Percentiles rank a stretch among this genome's conserved stretches.
Evolutionary conservation across 768 basidiomycete genomes (phyloP).

Genomic region (Psilocybe sp.): DNA sequence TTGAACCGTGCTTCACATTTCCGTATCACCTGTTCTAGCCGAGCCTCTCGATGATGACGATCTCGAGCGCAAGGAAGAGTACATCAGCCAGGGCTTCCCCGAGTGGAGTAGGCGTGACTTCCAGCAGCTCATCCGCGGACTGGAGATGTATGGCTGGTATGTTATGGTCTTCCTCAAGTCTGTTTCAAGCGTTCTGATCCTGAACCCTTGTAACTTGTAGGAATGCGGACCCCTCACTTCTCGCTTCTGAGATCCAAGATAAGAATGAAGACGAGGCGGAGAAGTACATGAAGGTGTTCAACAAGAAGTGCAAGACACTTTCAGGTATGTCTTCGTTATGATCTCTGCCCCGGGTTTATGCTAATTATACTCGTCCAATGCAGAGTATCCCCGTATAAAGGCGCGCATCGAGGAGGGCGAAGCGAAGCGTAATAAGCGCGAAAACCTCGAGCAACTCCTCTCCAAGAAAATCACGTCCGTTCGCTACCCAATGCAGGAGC

Average conservation of each 20-base stretch:
- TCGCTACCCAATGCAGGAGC: conserved; percentile 92
- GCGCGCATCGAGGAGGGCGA: conserved; percentile 88
- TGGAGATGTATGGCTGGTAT: conserved; percentile 72
- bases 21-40: conserved; percentile 41
- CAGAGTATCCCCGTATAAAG: conserved; percentile 79
- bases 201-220: conserved; percentile 27
- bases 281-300: conserved; percentile 79
- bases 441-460: conserved; percentile 76
- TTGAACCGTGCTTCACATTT: background rate
- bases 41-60: conserved; percentile 92
- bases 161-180: conserved; percentile 16
- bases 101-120: conserved; percentile 94
- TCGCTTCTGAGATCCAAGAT: conserved; percentile 82
- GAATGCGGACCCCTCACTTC: conserved; percentile 62
- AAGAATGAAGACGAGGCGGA: conserved; percentile 79
- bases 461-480: conserved; percentile 80
- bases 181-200: background rate
- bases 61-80: conserved; percentile 72
- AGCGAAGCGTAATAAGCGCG: conserved; percentile 83
- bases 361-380: background rate
- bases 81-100: conserved; percentile 76
- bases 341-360: background rate
- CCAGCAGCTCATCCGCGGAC: conserved; percentile 80
- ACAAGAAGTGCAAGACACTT: conserved; percentile 85
- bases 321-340: conserved; percentile 49